Evolutionary conservation across 805 yeast genomes (phyloP).

Genomic region (Teunomyces gatunensis): DNA sequence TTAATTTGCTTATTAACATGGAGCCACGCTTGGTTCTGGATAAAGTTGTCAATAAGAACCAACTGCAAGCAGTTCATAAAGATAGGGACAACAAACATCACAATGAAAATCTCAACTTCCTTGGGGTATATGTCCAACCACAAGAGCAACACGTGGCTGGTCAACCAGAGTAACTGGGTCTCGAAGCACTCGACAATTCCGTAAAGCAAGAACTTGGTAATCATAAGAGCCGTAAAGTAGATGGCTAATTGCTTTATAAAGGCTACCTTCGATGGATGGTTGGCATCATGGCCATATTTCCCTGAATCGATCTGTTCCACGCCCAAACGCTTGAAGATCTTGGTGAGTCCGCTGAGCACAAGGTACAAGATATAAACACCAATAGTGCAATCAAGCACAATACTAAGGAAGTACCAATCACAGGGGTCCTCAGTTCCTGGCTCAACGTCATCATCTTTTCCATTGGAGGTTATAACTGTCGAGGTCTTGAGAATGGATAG

Average conservation of each 20-base stretch:
- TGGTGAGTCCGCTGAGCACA: slow-evolving; percentile 47
- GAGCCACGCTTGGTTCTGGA: slow-evolving; percentile 50
- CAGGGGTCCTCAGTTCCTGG: slow-evolving; percentile 58
- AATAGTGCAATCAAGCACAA: slow-evolving; percentile 86
- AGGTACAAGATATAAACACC: slow-evolving; percentile 79
- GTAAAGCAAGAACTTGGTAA: slow-evolving; percentile 66
- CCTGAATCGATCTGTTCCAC: slow-evolving; percentile 48
- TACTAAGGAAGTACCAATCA: slow-evolving; percentile 90
- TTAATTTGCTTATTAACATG: slow-evolving; percentile 26
- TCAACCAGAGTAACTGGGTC: slow-evolving; percentile 41
- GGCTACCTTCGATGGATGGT: slow-evolving; percentile 48
- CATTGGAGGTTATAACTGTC: neutral
- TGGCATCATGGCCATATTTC: slow-evolving; percentile 63
- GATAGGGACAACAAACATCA: slow-evolving; percentile 78
- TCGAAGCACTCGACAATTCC: slow-evolving; percentile 66
- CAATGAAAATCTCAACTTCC: slow-evolving; percentile 75
- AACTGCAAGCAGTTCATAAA: slow-evolving; percentile 73
- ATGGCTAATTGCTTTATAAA: slow-evolving; percentile 70
- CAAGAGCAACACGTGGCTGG: slow-evolving; percentile 73
- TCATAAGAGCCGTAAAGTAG: slow-evolving; percentile 59
- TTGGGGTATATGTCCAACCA: slow-evolving; percentile 82
- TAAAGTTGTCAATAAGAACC: slow-evolving; percentile 69
- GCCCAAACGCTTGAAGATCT: slow-evolving; percentile 43
- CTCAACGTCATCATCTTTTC: slow-evolving; percentile 1
- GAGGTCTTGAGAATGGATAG: slow-evolving; percentile 59